Evolutionary conservation across 192 early-diverging fungal genomes (phyloP), one percentile per base, ranked within the genome.

Genomic region (Phycomyces blakesleeanus): DNA sequence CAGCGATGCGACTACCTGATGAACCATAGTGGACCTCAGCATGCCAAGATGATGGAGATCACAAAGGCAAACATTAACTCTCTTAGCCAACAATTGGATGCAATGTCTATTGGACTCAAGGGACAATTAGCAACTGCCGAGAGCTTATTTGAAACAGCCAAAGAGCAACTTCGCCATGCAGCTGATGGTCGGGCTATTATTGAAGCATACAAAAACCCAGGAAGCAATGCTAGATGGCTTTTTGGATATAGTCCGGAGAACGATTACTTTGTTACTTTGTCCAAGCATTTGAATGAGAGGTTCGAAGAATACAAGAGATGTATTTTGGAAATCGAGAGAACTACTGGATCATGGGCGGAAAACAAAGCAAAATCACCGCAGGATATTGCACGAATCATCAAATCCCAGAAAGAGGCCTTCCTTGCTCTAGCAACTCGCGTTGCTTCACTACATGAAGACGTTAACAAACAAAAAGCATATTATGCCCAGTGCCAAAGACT

Each of bases 31-130:
- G 55, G 40, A 34, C 59, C 70, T 18, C 59, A 66, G 18, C 64
- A 63, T 41, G 38, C 50, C 8, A 54, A 72, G 5, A 41, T n/a
- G 5, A 66, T 67, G 44, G 53, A 66, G 0, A 40, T 50, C 37
- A 52, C 59, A 10, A 50, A 55, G 37, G 16, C 38, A 34, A 40
- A 50, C 15, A 61, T 53, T 4, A 58, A 61, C 12, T 27, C 44
- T n/a, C 41, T 72, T n/a, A 41, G 42, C n/a, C 64, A 72, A 64
- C 56, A 72, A 66, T 56, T 66, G 55, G 70, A 66, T 39, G 55
- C 64, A 0, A 51, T 72, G 11, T 26, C 53, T 22, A 57, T 40
- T 51, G 59, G 64, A 6, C 51, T 72, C 6, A 37, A 57, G 20
- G 40, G 26, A 29, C 59, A 72, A 51, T 18, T 72, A 25, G 40